Base-by-base conservation (phyloP, 495 filamentous ascomycete species). In the Parachaetomium inaequale region DNA sequence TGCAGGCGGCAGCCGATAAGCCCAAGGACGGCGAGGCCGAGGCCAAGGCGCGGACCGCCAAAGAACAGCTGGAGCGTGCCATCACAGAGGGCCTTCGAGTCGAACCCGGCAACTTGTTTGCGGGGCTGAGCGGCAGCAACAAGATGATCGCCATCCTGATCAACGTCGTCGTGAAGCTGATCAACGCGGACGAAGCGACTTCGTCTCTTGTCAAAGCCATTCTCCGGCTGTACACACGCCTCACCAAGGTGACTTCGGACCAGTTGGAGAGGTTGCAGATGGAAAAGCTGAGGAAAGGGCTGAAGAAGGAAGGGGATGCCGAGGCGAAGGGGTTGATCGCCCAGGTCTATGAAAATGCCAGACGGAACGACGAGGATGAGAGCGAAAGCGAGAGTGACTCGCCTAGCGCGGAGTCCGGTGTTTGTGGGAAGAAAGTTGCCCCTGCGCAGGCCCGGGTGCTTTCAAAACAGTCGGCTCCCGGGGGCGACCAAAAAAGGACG, bases 191-290 rank as follows among this genome's bases (percentile, higher is more conserved):
- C 26, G 89, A 93, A 64, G 83, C 81, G 63, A 82, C 85, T 62
- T 85, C 88, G 0, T 72, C 78, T 31, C 72, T 94, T 21, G 78
- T 85, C 8, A 78, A 84, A 43, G 85, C 81, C 23, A 83, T 91
- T 23, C 80, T 94, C 1, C 84, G 84, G 68, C 74, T 93, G 29
- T 76, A 93, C 63, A 75, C 82, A 1, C 78, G 78, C 11, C 88
- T 90, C 66, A 78, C 83, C 11, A 88, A 81, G 3, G 23, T 71
- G 53, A 79, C 89, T 72, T 85, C 84, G 55, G 81, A 83, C 56
- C 82, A 84, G 21, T 65, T 85, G 6, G 76, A 90, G 55, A 86
- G 82, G 59, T 84, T 85, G 21, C 93, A 92, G 65, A 76, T 94
- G 42, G 78, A 83, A 31, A 86, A 84, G 57, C 71, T 88, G 14